A percentile compares a stretch with the other conserved stretches of the same genome.
Evolutionary conservation across 1,284 basidiomycete species (phyloP).

Genomic region (Cutaneotrichosporon dermatis): DNA sequence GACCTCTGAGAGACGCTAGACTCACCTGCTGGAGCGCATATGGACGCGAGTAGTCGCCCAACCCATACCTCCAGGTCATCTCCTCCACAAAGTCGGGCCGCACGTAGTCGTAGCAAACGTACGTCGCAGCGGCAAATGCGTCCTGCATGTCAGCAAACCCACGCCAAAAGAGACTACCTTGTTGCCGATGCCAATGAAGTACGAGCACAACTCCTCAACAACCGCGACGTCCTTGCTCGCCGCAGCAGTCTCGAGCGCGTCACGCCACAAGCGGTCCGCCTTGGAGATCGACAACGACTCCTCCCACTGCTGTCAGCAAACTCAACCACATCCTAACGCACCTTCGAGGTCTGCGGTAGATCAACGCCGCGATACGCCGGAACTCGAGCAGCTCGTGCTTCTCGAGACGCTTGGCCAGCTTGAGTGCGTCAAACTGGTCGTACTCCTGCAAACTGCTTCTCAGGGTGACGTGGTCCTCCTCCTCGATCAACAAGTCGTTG

Average conservation of each 20-base stretch:
- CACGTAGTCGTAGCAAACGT: constrained; percentile 87
- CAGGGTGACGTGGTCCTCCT: constrained; percentile 96
- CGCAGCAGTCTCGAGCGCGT: constrained; percentile 86
- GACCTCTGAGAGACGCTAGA: no score
- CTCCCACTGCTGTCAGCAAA: constrained; percentile 59
- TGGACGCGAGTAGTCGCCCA: constrained; percentile 95
- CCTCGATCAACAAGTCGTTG: constrained; percentile 94
- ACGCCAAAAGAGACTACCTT: constrained; percentile 48
- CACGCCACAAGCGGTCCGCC: constrained; percentile 92
- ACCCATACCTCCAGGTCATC: constrained; percentile 84
- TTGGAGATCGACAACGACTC: constrained; percentile 92
- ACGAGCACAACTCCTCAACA: constrained; percentile 86
- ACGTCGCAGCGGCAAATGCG: constrained; percentile 87
- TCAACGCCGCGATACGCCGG: constrained; percentile 84
- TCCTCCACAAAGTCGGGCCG: constrained; percentile 90
- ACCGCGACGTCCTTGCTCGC: constrained; percentile 74
- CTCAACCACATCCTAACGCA: not conserved
- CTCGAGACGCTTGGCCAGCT: constrained; percentile 79
- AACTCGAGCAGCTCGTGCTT: constrained; percentile 92
- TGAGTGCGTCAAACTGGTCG: constrained; percentile 94
- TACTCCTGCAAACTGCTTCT: constrained; percentile 95
- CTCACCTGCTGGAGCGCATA: constrained; percentile 69
- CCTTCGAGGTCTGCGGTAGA: constrained; percentile 67
- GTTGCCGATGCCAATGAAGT: constrained; percentile 96
- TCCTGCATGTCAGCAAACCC: constrained; percentile 51